phyloP scores from a whole-genome alignment of 2,329 filamentous ascomycete genomes.

The Trichoderma asperellum region DNA sequence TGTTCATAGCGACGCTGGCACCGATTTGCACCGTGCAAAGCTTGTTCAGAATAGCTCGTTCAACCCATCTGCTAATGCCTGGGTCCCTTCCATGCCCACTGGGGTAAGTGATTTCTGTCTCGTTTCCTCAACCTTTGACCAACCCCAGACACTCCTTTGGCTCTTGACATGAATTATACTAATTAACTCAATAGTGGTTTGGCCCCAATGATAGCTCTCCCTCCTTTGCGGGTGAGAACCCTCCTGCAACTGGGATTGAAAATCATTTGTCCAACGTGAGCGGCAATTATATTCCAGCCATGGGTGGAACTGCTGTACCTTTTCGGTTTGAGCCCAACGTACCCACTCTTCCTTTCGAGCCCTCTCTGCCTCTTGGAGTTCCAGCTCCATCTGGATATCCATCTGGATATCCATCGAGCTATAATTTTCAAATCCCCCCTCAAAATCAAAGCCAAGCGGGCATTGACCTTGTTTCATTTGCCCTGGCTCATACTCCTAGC shows the following conservation, averaged over 20 bases:
- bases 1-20: not conserved
- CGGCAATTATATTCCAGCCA: not conserved
- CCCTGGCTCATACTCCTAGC: conserved; percentile 22
- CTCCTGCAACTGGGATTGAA: not conserved
- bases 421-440: not conserved
- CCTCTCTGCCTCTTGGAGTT: not conserved
- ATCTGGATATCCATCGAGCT: not conserved
- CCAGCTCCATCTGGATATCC: not conserved
- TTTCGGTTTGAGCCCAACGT: not conserved
- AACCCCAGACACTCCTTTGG: not conserved
- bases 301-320: not conserved
- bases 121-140: not conserved
- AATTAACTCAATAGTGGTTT: not conserved
- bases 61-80: conserved; percentile 22
- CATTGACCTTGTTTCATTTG: conserved; percentile 16
- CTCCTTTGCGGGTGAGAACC: not conserved
- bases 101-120: not conserved
- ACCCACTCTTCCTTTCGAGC: not conserved
- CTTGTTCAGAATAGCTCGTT: conserved; percentile 11
- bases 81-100: not conserved
- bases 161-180: not conserved
- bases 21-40: not conserved
- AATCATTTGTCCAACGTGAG: not conserved
- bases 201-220: not conserved
- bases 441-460: not conserved